phyloP scores from a whole-genome alignment of 1,284 basidiomycete genomes.

The Cryptococcus jaspeensis region DNA sequence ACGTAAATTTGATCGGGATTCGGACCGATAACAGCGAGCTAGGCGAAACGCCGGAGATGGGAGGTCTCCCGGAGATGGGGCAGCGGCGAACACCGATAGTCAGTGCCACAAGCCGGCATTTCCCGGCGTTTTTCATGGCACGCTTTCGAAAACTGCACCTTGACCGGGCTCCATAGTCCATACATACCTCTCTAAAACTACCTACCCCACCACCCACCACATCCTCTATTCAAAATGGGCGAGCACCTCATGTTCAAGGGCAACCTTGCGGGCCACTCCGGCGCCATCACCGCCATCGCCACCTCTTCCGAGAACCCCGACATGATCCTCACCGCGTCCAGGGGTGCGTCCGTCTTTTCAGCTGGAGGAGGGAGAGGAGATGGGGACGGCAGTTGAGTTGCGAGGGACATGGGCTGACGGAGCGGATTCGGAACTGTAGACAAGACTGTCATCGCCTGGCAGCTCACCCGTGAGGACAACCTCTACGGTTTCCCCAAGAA shows the following conservation, averaged over 20 bases:
- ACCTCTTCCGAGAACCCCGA: conserved; percentile 96
- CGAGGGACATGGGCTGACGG: not conserved
- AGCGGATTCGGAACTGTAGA: conserved; percentile 57
- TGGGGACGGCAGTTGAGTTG: not conserved
- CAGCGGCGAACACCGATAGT: no score
- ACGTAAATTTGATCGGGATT: no score
- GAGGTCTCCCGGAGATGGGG: no score
- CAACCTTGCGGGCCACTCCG: conserved; percentile 90
- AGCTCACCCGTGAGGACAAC: conserved; percentile 91
- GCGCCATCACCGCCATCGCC: conserved; percentile 95
- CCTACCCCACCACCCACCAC: no score
- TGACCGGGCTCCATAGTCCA: no score
- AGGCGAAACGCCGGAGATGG: no score
- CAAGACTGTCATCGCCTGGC: conserved; percentile 99
- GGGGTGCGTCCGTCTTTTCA: conserved; percentile 62
- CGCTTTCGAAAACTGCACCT: no score
- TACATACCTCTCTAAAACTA: no score
- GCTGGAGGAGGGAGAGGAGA: not conserved
- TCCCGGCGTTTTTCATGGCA: no score
- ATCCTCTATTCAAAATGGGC: conserved; percentile 57
- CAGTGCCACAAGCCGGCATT: no score
- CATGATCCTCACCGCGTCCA: conserved; percentile 94
- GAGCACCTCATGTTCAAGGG: conserved; percentile 90
- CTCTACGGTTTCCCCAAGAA: conserved; percentile 91
- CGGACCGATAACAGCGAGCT: no score